A percentile compares a stretch with the other conserved stretches of the same genome.
Conservation (phyloP, 2,329 filamentous ascomycete species). For the Fusarium anguioides region DNA sequence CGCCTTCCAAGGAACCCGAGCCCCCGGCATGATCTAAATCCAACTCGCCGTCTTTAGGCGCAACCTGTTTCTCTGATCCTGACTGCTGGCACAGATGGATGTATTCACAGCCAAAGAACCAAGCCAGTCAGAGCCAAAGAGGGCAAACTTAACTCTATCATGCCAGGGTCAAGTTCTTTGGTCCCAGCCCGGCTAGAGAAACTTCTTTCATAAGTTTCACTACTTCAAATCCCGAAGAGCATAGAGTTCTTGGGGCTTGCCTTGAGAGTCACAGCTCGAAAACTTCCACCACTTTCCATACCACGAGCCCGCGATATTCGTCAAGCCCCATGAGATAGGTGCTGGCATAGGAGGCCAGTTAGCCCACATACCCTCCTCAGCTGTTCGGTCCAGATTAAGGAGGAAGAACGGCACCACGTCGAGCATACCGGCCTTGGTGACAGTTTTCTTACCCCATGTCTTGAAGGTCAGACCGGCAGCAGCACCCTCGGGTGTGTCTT, state of each 20-base stretch:
- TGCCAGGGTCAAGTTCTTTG: not conserved
- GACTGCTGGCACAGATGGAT: not conserved
- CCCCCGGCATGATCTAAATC: not conserved
- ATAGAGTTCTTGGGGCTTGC: slow-evolving; percentile 65
- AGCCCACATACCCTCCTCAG: slow-evolving; percentile 69
- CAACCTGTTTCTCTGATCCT: not conserved
- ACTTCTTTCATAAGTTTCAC: not conserved
- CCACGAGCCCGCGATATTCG: slow-evolving; percentile 67
- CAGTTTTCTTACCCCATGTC: slow-evolving; percentile 70
- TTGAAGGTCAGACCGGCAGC: slow-evolving; percentile 64
- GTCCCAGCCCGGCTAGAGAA: not conserved
- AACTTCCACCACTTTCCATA: slow-evolving; percentile 73
- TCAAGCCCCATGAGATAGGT: slow-evolving; percentile 68
- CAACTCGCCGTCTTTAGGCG: not conserved
- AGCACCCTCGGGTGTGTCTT: slow-evolving; percentile 57
- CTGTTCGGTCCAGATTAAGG: slow-evolving; percentile 69
- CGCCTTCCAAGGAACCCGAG: not conserved
- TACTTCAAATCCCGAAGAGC: slow-evolving; percentile 52
- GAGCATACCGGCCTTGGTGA: slow-evolving; percentile 68
- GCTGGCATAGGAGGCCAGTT: slow-evolving; percentile 74
- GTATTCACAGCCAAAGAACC: not conserved
- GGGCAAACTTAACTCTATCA: not conserved
- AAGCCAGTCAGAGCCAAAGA: not conserved
- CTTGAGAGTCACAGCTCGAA: slow-evolving; percentile 67
- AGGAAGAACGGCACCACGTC: slow-evolving; percentile 74